Evolutionary conservation across 2,329 filamentous ascomycete species (phyloP).

Genomic region (Neofusicoccum parvum): DNA sequence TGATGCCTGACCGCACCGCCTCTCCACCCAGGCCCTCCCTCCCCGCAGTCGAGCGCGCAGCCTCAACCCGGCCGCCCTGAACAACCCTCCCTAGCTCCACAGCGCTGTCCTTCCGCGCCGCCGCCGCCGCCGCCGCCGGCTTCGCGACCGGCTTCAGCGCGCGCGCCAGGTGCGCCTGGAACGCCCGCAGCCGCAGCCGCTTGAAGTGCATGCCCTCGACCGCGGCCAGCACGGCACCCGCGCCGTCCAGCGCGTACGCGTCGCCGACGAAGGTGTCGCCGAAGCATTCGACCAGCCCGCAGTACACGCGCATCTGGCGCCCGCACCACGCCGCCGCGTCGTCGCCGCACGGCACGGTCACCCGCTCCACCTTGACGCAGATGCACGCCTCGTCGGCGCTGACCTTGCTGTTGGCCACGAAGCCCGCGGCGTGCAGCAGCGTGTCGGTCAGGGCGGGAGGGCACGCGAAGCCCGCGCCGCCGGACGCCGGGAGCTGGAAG

Average conservation of each 20-base stretch:
- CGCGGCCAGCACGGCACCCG: constrained; percentile 26
- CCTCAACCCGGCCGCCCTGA: no score
- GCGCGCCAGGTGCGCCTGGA: constrained; percentile 21
- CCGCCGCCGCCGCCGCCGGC: no score
- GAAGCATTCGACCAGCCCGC: constrained; percentile 28
- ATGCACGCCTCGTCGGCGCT: constrained; percentile 32
- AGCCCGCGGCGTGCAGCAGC: constrained; percentile 36
- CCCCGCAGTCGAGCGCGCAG: no score
- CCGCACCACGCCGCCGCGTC: constrained; percentile 27
- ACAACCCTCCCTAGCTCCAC: no score
- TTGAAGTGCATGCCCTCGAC: constrained; percentile 35
- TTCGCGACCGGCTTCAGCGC: not conserved
- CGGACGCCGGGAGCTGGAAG: not conserved
- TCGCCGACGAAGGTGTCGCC: constrained; percentile 30
- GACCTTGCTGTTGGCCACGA: constrained; percentile 34
- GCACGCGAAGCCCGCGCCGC: constrained; percentile 25
- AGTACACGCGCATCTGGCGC: constrained; percentile 29
- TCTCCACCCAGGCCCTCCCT: no score
- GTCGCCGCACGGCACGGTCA: not conserved
- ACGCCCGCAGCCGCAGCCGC: constrained; percentile 30
- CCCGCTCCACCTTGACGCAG: constrained; percentile 29
- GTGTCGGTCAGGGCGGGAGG: constrained; percentile 34
- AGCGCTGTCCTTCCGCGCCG: no score
- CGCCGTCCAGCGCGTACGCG: constrained; percentile 29
- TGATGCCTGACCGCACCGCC: not conserved